phyloP scores from a whole-genome alignment of 805 yeast species.

The Ogataea corticis region DNA sequence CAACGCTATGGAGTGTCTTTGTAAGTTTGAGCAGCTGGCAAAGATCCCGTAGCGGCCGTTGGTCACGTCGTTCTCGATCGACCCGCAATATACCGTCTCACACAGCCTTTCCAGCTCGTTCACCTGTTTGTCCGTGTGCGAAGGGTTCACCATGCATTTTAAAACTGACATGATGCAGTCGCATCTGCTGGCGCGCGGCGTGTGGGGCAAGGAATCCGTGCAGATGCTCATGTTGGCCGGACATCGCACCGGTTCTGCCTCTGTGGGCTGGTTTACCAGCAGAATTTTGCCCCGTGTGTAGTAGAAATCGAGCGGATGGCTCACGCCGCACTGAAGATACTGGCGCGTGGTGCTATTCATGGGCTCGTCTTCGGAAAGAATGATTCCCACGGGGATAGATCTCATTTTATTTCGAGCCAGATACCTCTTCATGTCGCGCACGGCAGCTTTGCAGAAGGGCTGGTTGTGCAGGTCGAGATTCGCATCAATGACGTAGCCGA shows the following conservation, averaged over 20 bases:
- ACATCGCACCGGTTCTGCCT: conserved; percentile 5
- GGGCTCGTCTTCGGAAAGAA: conserved; percentile 1
- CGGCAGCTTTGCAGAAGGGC: conserved; percentile 85
- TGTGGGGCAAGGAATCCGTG: conserved; percentile 35
- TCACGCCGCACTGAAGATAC: conserved; percentile 19
- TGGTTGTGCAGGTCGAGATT: conserved; percentile 76
- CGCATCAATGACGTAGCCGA: conserved; percentile 91
- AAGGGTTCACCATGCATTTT: conserved; percentile 36
- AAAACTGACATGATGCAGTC: conserved; percentile 44
- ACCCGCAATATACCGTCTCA: conserved; percentile 39
- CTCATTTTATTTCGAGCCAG: conserved; percentile 42
- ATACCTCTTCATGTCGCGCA: conserved; percentile 79
- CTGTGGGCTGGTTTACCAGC: conserved; percentile 3
- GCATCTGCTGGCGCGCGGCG: conserved; percentile 45
- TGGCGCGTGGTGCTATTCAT: conserved; percentile 4
- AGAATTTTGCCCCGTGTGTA: conserved; percentile 4
- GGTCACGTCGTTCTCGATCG: conserved; percentile 36
- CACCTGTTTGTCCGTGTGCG: conserved; percentile 18
- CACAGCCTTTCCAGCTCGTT: conserved; percentile 35
- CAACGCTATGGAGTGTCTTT: conserved; percentile 42
- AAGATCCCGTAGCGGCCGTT: conserved; percentile 43
- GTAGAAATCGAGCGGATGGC: conserved; percentile 18
- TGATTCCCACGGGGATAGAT: conserved; percentile 39
- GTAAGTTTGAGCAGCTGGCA: conserved; percentile 41
- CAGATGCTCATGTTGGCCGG: conserved; percentile 15